Evolutionary conservation across 2,329 filamentous ascomycete species (phyloP).

Genomic region (Ophiostoma triangulosporum): DNA sequence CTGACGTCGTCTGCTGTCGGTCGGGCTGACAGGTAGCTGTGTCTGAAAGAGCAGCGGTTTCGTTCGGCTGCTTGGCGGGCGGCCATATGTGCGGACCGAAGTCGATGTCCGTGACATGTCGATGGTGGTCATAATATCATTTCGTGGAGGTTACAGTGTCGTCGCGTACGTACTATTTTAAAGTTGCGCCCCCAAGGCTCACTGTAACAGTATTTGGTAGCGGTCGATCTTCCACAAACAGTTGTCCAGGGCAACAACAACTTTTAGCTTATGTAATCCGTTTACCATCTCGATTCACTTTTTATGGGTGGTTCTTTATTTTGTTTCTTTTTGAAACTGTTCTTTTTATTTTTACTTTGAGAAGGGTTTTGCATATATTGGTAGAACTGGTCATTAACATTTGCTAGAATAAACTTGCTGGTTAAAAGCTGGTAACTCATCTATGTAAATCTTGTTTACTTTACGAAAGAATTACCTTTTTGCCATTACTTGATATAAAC

Average conservation of each 20-base stretch:
- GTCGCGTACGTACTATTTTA: background rate
- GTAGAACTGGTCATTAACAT: no score
- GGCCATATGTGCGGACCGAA: slow-evolving; percentile 33
- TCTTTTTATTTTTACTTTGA: no score
- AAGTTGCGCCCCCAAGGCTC: no score
- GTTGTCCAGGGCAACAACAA: background rate
- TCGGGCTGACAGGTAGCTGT: slow-evolving; percentile 37
- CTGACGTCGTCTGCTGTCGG: slow-evolving; percentile 19
- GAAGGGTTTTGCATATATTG: no score
- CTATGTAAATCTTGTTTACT: no score
- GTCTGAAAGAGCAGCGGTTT: slow-evolving; percentile 36
- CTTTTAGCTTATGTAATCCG: background rate
- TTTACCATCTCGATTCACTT: no score
- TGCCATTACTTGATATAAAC: no score
- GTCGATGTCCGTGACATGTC: slow-evolving; percentile 31
- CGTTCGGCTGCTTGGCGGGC: slow-evolving; percentile 27
- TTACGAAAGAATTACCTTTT: no score
- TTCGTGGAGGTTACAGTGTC: background rate
- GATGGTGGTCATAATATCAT: slow-evolving; percentile 2
- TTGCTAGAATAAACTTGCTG: no score
- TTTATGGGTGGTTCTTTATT: no score
- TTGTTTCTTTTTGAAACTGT: no score
- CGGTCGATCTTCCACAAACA: background rate
- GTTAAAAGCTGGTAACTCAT: no score
- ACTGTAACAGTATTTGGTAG: background rate